A percentile compares a stretch with the other conserved stretches of the same genome.
Evolutionary conservation across 164 flowering plant genomes (phyloP).

Genomic region (Santalum album): DNA sequence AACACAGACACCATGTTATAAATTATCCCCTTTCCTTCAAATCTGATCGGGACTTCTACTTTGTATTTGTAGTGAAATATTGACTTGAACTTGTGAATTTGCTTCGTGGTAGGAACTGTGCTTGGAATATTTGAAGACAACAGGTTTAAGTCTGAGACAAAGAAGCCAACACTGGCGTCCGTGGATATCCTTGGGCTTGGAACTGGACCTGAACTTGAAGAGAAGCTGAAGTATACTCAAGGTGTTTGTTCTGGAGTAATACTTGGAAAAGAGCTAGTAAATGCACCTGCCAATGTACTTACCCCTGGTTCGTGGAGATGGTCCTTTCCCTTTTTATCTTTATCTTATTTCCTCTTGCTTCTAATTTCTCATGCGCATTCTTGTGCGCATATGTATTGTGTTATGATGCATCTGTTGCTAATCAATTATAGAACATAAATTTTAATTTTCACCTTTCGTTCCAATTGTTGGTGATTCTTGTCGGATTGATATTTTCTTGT

Average conservation of each 20-base stretch:
- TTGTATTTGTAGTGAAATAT: neutral
- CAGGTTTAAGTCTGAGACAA: slow-evolving; percentile 80
- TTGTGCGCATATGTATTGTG: no score
- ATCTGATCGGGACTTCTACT: no score
- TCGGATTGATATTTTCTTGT: neutral
- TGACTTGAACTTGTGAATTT: no score
- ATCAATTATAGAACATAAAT: no score
- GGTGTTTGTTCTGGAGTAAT: slow-evolving; percentile 73
- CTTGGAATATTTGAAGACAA: slow-evolving; percentile 73
- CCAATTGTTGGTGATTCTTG: no score
- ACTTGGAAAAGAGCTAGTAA: slow-evolving; percentile 80
- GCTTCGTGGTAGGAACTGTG: slow-evolving; percentile 70
- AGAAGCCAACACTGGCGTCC: slow-evolving; percentile 51
- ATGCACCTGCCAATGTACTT: slow-evolving; percentile 94
- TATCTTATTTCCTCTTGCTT: no score
- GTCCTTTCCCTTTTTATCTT: no score
- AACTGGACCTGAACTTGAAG: slow-evolving; percentile 69
- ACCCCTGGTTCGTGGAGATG: slow-evolving; percentile 60
- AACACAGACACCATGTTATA: no score
- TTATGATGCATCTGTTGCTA: no score
- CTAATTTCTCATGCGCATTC: no score
- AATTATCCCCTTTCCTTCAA: no score
- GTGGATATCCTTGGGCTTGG: slow-evolving; percentile 91
- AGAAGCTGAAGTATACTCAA: slow-evolving; percentile 63
- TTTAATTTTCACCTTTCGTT: no score